phyloP scores from a whole-genome alignment of 139 green algal genomes.

The Chlorella vulgaris region DNA sequence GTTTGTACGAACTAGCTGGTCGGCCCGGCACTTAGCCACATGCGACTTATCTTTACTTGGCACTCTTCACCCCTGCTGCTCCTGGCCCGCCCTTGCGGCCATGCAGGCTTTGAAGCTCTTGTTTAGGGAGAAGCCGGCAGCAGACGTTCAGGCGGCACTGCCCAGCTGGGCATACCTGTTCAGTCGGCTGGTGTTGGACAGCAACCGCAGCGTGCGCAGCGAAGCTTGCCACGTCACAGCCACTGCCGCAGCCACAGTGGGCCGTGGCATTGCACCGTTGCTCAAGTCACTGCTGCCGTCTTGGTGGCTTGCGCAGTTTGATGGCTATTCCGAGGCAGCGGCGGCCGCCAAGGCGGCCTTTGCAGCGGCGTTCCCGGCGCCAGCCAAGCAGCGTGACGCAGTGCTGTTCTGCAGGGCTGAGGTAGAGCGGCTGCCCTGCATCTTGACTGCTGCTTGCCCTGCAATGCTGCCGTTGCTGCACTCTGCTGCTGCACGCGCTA shows the following conservation, averaged over 20 bases:
- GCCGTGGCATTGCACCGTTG: constrained; percentile 50
- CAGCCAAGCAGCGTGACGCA: constrained; percentile 54
- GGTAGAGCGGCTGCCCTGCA: constrained; percentile 29
- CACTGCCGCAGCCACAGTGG: constrained; percentile 41
- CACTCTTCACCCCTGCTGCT: too few species aligned
- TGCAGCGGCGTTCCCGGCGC: constrained; percentile 54
- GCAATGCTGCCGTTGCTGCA: not conserved
- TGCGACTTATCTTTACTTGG: too few species aligned
- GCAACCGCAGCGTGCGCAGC: constrained; percentile 63
- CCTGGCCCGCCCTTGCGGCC: too few species aligned
- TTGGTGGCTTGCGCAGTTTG: constrained; percentile 74
- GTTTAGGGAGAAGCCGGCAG: constrained; percentile 33
- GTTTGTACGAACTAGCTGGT: constrained; percentile 16
- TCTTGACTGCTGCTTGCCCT: not conserved
- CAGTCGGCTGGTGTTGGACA: constrained; percentile 70
- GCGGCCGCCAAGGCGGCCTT: constrained; percentile 56
- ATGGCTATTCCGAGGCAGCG: constrained; percentile 68
- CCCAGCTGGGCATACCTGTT: constrained; percentile 77
- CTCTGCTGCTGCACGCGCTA: not conserved
- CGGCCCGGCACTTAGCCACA: too few species aligned
- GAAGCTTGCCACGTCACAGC: constrained; percentile 57
- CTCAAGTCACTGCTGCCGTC: constrained; percentile 60
- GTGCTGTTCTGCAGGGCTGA: constrained; percentile 59
- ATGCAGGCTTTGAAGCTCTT: constrained; percentile 54
- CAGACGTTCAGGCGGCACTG: constrained; percentile 52